Percentiles rank a stretch among this genome's conserved stretches.
These are phyloP conservation scores for Chlorociboria aeruginascens DNA, from an alignment of 495 filamentous ascomycete species.

Conservation along the genomic window DNA sequence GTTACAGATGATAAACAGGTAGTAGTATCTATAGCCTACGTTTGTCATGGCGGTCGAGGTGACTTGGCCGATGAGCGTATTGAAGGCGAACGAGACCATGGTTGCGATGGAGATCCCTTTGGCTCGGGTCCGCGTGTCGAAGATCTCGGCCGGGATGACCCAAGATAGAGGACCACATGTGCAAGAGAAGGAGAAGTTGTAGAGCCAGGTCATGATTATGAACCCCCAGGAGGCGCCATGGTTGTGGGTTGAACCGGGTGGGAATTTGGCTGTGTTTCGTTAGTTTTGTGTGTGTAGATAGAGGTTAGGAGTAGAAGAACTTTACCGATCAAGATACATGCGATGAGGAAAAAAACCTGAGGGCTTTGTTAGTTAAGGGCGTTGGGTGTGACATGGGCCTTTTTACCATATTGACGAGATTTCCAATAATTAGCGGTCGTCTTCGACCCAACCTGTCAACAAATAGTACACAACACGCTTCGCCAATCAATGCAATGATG, in stretches of 20 bases:
- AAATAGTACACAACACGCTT: constrained; percentile 53
- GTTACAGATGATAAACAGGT: constrained; percentile 44
- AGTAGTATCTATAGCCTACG: constrained; percentile 38
- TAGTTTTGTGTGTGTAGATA: neutral
- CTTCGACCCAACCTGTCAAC: constrained; percentile 56
- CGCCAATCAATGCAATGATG: constrained; percentile 51
- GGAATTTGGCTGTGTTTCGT: constrained; percentile 35
- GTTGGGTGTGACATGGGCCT: constrained; percentile 27
- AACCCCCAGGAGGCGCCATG: constrained; percentile 57
- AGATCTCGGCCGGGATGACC: constrained; percentile 40
- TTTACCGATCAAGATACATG: constrained; percentile 30
- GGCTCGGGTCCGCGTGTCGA: constrained; percentile 35
- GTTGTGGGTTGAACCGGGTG: constrained; percentile 38
- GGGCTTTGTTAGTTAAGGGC: constrained; percentile 5
- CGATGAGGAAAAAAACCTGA: constrained; percentile 23
- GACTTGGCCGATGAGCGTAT: constrained; percentile 41
- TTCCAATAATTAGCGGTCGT: constrained; percentile 52
- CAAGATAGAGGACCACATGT: constrained; percentile 39
- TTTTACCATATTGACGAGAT: constrained; percentile 49
- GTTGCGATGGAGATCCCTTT: constrained; percentile 35
- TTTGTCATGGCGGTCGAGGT: constrained; percentile 38
- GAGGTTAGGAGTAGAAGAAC: neutral
- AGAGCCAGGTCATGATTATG: constrained; percentile 47
- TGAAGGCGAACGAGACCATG: constrained; percentile 44
- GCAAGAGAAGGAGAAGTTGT: constrained; percentile 43